Conservation (phyloP, 2,329 filamentous ascomycete species). For the Chalaropsis ovoidea region DNA sequence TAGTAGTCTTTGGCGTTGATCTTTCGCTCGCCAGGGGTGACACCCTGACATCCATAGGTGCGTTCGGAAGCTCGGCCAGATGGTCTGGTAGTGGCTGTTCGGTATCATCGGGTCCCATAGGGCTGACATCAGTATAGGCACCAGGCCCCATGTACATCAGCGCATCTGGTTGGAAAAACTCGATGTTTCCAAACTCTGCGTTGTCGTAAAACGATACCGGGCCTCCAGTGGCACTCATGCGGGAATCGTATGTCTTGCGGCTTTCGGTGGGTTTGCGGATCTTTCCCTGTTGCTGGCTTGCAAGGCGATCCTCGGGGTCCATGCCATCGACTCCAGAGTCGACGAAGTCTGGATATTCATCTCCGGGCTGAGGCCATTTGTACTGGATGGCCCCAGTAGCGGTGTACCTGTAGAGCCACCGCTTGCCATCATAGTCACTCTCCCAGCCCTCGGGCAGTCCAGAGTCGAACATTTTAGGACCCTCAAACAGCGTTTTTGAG, state of each 20-base stretch:
- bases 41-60: not conserved
- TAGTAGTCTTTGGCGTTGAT: conserved; percentile 17
- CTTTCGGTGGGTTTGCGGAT: conserved; percentile 27
- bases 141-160: conserved; percentile 46
- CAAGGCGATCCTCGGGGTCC: conserved; percentile 45
- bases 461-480: conserved; percentile 31
- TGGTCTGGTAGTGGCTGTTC: conserved; percentile 6
- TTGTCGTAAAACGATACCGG: conserved; percentile 29
- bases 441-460: conserved; percentile 47
- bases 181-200: conserved; percentile 32
- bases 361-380: conserved; percentile 47
- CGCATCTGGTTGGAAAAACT: conserved; percentile 43
- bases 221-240: conserved; percentile 27
- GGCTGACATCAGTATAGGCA: conserved; percentile 39
- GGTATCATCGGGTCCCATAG: conserved; percentile 35
- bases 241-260: conserved; percentile 30
- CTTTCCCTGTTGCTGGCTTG: conserved; percentile 40
- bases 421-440: conserved; percentile 46
- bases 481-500: conserved; percentile 24
- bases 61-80: not conserved
- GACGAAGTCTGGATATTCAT: conserved; percentile 48
- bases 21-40: conserved; percentile 19
- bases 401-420: conserved; percentile 50
- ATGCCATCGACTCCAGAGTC: conserved; percentile 31
- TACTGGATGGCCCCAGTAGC: conserved; percentile 46